Percentiles rank a stretch among this genome's conserved stretches.
Evolutionary conservation across 345 rosid genomes (phyloP).

Genomic region (Physaria fendleri): DNA sequence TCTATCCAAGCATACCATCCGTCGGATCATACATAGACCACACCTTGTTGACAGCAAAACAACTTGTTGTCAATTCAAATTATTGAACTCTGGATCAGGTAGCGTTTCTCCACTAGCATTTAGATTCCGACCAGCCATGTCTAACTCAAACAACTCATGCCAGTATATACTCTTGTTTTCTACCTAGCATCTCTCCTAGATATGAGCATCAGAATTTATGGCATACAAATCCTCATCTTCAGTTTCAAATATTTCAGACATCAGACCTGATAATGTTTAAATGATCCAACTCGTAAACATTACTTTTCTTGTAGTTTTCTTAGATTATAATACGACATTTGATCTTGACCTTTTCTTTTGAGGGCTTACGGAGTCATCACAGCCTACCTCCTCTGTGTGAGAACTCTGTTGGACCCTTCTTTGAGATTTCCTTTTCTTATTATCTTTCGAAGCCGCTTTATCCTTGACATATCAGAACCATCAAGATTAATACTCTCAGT

Average conservation of each 20-base stretch:
- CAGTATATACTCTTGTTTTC: too few relatives aligned
- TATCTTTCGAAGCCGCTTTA: slow-evolving; percentile 23
- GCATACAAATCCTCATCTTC: too few relatives aligned
- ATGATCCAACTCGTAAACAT: too few relatives aligned
- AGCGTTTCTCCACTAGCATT: slow-evolving; percentile 20
- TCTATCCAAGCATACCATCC: too few relatives aligned
- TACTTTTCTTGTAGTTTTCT: slow-evolving; percentile 18
- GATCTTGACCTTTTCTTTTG: slow-evolving; percentile 34
- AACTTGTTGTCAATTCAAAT: slow-evolving; percentile 53
- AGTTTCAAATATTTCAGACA: too few relatives aligned
- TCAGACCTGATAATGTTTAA: too few relatives aligned
- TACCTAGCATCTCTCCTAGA: too few relatives aligned
- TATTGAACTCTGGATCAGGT: slow-evolving; percentile 71
- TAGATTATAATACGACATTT: slow-evolving; percentile 15
- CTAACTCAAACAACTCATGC: too few relatives aligned
- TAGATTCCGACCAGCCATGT: too few relatives aligned
- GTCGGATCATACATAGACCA: too few relatives aligned
- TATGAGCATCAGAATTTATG: too few relatives aligned
- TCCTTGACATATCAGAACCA: slow-evolving; percentile 14
- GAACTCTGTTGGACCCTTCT: slow-evolving; percentile 42
- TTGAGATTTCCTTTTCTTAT: slow-evolving; percentile 39
- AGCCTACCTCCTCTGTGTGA: slow-evolving; percentile 29
- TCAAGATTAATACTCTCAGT: slow-evolving; percentile 28
- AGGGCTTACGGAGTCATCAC: slow-evolving; percentile 33
- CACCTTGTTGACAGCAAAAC: too few relatives aligned